Conservation (phyloP, 1,284 basidiomycete genomes). For the Sporisorium reilianum region DNA sequence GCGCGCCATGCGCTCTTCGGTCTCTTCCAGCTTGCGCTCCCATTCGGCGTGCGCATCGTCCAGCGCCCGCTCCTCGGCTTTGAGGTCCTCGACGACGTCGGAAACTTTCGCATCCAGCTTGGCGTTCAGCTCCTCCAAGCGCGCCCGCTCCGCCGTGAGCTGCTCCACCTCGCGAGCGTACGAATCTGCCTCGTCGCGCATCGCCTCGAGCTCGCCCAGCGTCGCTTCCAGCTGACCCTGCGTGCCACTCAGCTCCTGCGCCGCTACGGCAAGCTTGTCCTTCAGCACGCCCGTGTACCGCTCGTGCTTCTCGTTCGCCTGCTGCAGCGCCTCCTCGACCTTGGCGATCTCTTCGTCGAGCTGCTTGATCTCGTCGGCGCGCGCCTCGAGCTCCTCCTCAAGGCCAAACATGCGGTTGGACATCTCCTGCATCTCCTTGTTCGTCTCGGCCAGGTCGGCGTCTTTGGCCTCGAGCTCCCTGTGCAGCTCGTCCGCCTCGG, state of each 20-base stretch:
- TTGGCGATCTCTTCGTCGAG: conserved; percentile 75
- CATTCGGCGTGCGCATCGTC: conserved; percentile 70
- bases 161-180: conserved; percentile 49
- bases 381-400: conserved; percentile 53
- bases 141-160: conserved; percentile 37
- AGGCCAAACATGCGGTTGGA: conserved; percentile 50
- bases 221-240: conserved; percentile 46
- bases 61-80: conserved; percentile 70
- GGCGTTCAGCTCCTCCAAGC: conserved; percentile 54
- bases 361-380: conserved; percentile 72
- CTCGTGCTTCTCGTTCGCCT: conserved; percentile 69
- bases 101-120: conserved; percentile 64
- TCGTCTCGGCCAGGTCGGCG: conserved; percentile 71
- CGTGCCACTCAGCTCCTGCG: conserved; percentile 34
- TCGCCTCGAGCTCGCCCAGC: conserved; percentile 50
- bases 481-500: conserved; percentile 49
- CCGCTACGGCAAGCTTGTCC: conserved; percentile 39
- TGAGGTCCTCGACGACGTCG: conserved; percentile 70
- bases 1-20: conserved; percentile 55
- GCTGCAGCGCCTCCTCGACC: conserved; percentile 77
- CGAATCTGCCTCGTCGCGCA: conserved; percentile 50
- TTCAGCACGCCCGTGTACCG: conserved; percentile 51
- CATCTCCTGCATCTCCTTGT: conserved; percentile 75
- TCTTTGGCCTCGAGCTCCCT: conserved; percentile 56
- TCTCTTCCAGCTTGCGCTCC: conserved; percentile 68